Conservation (phyloP, 345 rosid genomes). For the Theobroma cacao region DNA sequence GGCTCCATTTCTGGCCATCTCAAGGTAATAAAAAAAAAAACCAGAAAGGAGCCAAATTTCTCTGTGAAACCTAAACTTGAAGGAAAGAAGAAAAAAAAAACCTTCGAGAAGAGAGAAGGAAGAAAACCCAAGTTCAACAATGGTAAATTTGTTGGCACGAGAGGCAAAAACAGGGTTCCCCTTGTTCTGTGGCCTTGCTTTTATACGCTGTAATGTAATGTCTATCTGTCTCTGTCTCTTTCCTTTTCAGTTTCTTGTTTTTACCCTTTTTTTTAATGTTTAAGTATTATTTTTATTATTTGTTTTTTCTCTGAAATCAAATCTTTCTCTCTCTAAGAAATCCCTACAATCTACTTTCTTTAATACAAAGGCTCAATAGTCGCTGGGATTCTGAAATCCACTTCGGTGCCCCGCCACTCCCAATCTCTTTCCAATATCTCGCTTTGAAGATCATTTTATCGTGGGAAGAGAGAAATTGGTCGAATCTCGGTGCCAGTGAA, state of each 20-base stretch:
- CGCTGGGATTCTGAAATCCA: conserved; percentile 55
- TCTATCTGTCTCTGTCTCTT: conserved; percentile 17
- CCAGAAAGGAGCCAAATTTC: not conserved
- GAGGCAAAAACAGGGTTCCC: conserved; percentile 1
- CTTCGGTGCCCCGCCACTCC: conserved; percentile 38
- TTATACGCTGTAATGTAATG: conserved; percentile 31
- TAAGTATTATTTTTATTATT: not conserved
- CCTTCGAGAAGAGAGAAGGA: no score
- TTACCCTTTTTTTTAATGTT: not conserved
- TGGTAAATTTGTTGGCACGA: not conserved
- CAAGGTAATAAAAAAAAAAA: not conserved
- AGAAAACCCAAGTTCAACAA: not conserved
- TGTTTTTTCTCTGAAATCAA: conserved; percentile 45
- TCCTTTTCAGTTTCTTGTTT: not conserved
- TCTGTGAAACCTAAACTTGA: not conserved
- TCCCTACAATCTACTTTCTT: conserved; percentile 35
- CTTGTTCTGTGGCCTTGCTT: conserved; percentile 8
- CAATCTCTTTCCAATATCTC: conserved; percentile 5
- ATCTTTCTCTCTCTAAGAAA: conserved; percentile 53
- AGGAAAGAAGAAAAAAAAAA: not conserved
- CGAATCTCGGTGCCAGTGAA: conserved; percentile 8
- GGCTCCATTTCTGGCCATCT: conserved; percentile 56
- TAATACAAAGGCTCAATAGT: conserved; percentile 10
- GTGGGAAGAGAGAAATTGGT: conserved; percentile 19
- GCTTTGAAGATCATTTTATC: not conserved